Conservation (phyloP, 345 rosid species). For the Syzygium aqueum region DNA sequence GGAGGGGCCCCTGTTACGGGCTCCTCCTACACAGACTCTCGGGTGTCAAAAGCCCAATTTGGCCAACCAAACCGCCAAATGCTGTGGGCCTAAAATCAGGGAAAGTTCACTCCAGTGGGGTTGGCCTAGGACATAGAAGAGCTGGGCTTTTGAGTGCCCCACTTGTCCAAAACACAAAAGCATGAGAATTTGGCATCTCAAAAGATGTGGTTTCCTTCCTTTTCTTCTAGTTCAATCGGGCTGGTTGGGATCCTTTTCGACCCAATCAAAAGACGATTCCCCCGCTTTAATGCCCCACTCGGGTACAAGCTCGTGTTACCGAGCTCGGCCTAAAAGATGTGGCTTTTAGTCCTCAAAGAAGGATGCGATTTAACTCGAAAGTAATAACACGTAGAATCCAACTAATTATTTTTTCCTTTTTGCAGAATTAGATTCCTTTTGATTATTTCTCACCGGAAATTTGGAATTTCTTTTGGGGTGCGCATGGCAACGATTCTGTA, state of each 20-base stretch:
- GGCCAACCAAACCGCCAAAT: not conserved
- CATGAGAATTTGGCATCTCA: not conserved
- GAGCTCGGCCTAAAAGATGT: too few species aligned
- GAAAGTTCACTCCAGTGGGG: not conserved
- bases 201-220: not conserved
- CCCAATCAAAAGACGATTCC: not conserved
- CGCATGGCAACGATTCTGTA: too few species aligned
- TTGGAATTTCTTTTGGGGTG: not conserved
- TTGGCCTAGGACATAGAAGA: not conserved
- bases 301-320: not conserved
- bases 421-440: not conserved
- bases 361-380: too few species aligned
- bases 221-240: not conserved
- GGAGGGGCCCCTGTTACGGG: not conserved
- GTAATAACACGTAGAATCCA: too few species aligned
- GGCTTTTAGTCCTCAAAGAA: too few species aligned
- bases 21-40: not conserved
- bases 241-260: not conserved
- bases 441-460: not conserved
- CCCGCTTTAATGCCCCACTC: rapidly evolving
- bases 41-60: not conserved
- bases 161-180: not conserved
- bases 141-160: not conserved
- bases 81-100: not conserved
- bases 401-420: rapidly evolving